Base-by-base conservation (phyloP, 495 filamentous ascomycete species). In the Cladorrhinum samala region DNA sequence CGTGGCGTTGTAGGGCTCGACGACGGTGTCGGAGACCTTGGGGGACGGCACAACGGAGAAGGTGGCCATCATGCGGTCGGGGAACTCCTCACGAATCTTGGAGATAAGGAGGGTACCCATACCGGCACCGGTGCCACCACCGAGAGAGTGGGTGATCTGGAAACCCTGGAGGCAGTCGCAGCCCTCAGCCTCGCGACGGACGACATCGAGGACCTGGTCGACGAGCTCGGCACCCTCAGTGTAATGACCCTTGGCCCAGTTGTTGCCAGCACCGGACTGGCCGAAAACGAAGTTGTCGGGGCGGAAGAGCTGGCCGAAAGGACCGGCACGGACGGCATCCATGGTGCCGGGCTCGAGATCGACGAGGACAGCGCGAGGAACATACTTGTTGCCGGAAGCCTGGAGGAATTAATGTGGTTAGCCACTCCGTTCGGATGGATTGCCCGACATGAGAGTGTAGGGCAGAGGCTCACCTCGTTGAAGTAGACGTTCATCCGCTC, bases 401-500 rank as follows among this genome's bases (percentile, higher is more conserved):
- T 97, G 57, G 2, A 47, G 8, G 39, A 39, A 47, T 16, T 30
- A 56, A 14, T 9, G 9, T 25, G 36, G 38, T 52, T 17, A 59
- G 59, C 14, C 17, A 48, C 6, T 13, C 3, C 23, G 13, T n/a
- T 16, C 20, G 16, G 44, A 24, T 36, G 21, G n/a, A 17, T 42
- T 52, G 48, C 4, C 14, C 9, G 14, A 9, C 16, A 16, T 44
- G 21, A 33, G 19, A 20, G 37, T 41, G 23, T 39, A 19, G 13
- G 21, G 9, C 11, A 33, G 27, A 33, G 41, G 60, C 78, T 51
- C 72, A 96, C 92, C 87, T 97, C 89, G 79, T 96, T 99, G 84
- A 99, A 99, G 85, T 99, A 99, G 73, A 99, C 93, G 78, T 91
- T 99, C 92, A 99, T 96, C 68, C 93, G 92, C 86, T 99, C 93